phyloP scores from a whole-genome alignment of 1,284 basidiomycete genomes.

The Neolentinus lepideus region DNA sequence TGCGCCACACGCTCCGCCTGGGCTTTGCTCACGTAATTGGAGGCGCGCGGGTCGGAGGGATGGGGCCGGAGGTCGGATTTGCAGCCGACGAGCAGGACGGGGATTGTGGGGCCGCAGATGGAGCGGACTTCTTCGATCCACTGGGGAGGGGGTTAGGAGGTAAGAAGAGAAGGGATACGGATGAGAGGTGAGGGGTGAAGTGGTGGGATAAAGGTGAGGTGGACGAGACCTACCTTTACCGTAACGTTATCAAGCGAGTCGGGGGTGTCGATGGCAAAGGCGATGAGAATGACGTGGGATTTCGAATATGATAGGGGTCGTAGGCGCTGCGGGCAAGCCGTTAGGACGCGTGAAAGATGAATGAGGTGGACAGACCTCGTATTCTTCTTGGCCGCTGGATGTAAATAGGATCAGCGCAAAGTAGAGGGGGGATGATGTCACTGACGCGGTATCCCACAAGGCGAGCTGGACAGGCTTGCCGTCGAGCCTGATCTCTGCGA shows the following conservation, averaged over 20 bases:
- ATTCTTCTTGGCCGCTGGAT: slow-evolving; percentile 86
- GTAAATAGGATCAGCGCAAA: too few relatives aligned
- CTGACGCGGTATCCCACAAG: slow-evolving; percentile 96
- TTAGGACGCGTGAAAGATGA: background rate
- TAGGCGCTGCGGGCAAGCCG: slow-evolving; percentile 50
- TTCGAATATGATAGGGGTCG: slow-evolving; percentile 96
- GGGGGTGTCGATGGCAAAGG: slow-evolving; percentile 93
- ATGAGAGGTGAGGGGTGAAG: background rate
- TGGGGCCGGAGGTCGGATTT: slow-evolving; percentile 40
- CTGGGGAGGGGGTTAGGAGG: slow-evolving; percentile 29
- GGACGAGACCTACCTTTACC: slow-evolving; percentile 59
- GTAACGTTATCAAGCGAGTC: slow-evolving; percentile 96
- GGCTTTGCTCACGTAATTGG: slow-evolving; percentile 59
- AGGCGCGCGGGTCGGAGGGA: slow-evolving; percentile 8
- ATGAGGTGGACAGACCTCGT: too few relatives aligned
- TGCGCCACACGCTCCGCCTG: slow-evolving; percentile 75
- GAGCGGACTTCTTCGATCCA: slow-evolving; percentile 97
- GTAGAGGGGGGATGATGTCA: slow-evolving; percentile 14
- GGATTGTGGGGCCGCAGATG: slow-evolving; percentile 82
- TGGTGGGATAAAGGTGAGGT: slow-evolving; percentile 3
- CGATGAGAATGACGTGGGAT: slow-evolving; percentile 97
- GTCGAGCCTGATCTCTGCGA: slow-evolving; percentile 95
- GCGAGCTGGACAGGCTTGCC: slow-evolving; percentile 95
- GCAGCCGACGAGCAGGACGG: slow-evolving; percentile 82
- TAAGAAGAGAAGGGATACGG: background rate